Conservation (phyloP, 1,284 basidiomycete genomes). For the Golubevia sp. region DNA sequence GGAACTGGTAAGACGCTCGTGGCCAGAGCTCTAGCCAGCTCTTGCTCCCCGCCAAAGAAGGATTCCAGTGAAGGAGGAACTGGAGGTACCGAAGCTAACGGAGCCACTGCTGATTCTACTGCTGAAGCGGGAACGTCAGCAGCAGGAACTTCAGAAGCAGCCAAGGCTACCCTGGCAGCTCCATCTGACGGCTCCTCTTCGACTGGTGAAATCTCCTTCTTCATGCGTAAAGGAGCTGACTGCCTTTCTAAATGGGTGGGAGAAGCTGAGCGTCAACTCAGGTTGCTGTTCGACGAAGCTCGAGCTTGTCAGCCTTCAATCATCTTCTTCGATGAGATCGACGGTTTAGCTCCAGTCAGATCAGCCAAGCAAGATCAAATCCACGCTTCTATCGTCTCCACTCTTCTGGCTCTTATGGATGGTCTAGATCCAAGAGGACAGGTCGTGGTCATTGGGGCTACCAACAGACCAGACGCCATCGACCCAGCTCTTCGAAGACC, state of each 20-base stretch:
- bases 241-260: conserved; percentile 1
- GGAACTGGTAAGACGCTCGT: conserved; percentile 61
- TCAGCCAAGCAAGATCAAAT: conserved; percentile 1
- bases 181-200: not conserved
- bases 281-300: conserved; percentile 3
- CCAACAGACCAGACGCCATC: conserved; percentile 1
- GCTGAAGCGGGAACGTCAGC: too few relatives aligned
- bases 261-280: conserved; percentile 2
- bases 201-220: not conserved
- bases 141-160: too few relatives aligned
- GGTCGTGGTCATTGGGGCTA: conserved; percentile 1
- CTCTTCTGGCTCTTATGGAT: conserved; percentile 3
- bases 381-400: conserved; percentile 1
- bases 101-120: not conserved
- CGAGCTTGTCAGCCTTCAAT: conserved; percentile 3
- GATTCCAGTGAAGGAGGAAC: not conserved
- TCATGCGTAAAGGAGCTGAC: conserved; percentile 4
- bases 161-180: conserved; percentile 5
- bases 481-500: conserved; percentile 2
- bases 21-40: not conserved
- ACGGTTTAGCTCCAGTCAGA: conserved; percentile 1
- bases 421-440: not conserved
- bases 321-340: conserved; percentile 6
- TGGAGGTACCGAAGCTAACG: conserved; percentile 21
- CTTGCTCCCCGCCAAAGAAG: not conserved